phyloP scores from a whole-genome alignment of 352 stramenopile species.

The Albugo candida region DNA sequence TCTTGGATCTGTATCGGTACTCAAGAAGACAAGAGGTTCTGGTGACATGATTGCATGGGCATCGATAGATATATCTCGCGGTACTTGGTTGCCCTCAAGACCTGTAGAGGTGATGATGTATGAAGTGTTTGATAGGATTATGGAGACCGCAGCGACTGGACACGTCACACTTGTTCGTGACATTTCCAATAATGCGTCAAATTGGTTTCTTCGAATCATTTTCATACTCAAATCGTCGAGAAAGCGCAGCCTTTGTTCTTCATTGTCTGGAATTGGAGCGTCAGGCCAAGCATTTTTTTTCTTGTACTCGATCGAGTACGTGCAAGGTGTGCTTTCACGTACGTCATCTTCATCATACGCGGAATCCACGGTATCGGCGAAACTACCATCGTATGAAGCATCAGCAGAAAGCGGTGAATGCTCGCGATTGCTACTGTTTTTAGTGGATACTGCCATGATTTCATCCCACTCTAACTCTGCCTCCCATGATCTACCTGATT shows the following conservation, averaged over 20 bases:
- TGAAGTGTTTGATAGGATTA: conserved; percentile 49
- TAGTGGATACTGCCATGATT: no score
- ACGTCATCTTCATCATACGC: conserved; percentile 33
- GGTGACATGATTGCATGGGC: conserved; percentile 53
- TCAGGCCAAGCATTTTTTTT: conserved; percentile 66
- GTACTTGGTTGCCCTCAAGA: conserved; percentile 53
- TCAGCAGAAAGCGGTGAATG: no score
- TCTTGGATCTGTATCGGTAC: conserved; percentile 48
- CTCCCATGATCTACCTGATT: no score
- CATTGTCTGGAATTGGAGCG: conserved; percentile 27
- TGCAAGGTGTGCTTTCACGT: conserved; percentile 27
- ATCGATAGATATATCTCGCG: conserved; percentile 54
- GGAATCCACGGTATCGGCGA: no score
- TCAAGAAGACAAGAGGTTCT: conserved; percentile 52
- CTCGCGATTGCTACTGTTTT: no score
- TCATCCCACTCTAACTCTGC: no score
- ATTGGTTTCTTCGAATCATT: no score
- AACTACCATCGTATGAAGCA: no score
- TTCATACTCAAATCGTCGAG: no score
- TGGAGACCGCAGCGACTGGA: conserved; percentile 39
- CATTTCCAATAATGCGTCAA: conserved; percentile 20
- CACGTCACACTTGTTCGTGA: conserved; percentile 48
- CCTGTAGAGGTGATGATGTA: conserved; percentile 59
- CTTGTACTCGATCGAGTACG: conserved; percentile 46
- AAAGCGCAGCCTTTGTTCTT: conserved; percentile 29